These are phyloP conservation scores for Mucor mucedo DNA, from an alignment of 371 early-diverging fungal species.

Conservation along the genomic window DNA sequence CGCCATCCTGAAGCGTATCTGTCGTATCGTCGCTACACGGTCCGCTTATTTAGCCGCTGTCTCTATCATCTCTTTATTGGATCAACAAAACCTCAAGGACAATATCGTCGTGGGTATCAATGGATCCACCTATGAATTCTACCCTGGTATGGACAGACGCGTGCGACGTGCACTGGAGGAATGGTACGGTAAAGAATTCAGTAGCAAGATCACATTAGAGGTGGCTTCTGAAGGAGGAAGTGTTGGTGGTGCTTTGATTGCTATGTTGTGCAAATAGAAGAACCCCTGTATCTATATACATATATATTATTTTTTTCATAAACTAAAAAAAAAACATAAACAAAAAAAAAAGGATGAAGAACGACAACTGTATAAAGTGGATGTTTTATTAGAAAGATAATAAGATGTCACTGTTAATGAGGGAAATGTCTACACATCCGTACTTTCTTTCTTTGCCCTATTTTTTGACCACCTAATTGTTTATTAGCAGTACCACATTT, in stretches of 20 bases:
- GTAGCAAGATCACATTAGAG: constrained; percentile 37
- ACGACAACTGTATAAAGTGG: no score
- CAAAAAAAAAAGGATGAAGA: no score
- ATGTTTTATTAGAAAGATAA: no score
- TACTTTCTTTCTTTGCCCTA: no score
- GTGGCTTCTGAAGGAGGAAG: constrained; percentile 52
- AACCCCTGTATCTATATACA: neutral
- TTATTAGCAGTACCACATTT: no score
- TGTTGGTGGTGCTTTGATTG: constrained; percentile 55
- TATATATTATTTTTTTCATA: no score
- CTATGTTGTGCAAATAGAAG: constrained; percentile 48
- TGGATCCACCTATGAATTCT: constrained; percentile 51
- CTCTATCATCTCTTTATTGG: constrained; percentile 43
- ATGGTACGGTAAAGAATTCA: constrained; percentile 44
- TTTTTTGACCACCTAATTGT: no score
- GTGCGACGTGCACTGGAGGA: constrained; percentile 36
- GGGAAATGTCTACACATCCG: no score
- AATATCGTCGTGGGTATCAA: constrained; percentile 50
- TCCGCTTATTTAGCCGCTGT: constrained; percentile 47
- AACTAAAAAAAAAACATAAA: constrained; percentile 1
- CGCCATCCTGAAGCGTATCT: constrained; percentile 37
- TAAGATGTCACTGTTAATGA: no score
- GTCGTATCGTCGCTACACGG: constrained; percentile 44
- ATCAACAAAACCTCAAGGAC: constrained; percentile 35
- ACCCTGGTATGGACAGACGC: constrained; percentile 44